phyloP scores from a whole-genome alignment of 129 eudicot genomes.

The Tagetes erecta region DNA sequence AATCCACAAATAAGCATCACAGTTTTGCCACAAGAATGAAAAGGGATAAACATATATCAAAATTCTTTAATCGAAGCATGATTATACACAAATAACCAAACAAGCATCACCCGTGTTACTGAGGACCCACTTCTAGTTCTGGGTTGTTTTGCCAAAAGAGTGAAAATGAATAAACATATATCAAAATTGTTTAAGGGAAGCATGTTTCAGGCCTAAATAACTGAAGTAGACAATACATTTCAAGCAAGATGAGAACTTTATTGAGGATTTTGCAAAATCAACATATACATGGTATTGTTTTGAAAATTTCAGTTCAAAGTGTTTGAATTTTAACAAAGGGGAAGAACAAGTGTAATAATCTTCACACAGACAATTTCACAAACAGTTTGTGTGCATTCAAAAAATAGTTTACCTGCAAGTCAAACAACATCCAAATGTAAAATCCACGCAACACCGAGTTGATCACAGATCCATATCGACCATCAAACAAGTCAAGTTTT shows the following conservation, averaged over 20 bases:
- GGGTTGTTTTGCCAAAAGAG: not conserved
- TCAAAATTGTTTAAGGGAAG: not conserved
- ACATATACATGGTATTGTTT: not conserved
- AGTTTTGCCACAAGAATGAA: no score
- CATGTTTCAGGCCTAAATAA: not conserved
- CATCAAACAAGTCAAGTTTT: conserved; percentile 4
- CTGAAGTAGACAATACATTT: not conserved
- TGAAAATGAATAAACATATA: not conserved
- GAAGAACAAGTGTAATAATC: conserved; percentile 15
- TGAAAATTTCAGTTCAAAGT: not conserved
- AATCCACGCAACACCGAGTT: conserved; percentile 27
- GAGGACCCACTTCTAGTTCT: conserved; percentile 1
- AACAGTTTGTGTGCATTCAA: conserved; percentile 20
- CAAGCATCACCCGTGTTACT: not conserved
- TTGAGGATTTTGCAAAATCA: not conserved
- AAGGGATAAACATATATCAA: no score
- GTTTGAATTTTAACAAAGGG: not conserved
- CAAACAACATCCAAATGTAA: conserved; percentile 28
- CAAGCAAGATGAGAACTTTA: not conserved
- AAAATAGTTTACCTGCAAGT: conserved; percentile 19
- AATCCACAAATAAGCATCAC: conserved; percentile 10
- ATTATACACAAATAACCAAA: not conserved
- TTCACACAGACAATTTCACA: conserved; percentile 26
- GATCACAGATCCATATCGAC: conserved; percentile 30
- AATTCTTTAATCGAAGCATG: no score